These are phyloP conservation scores for Atkinsonella texensis DNA, from an alignment of 2,329 filamentous ascomycete species.

Conservation along the genomic window DNA sequence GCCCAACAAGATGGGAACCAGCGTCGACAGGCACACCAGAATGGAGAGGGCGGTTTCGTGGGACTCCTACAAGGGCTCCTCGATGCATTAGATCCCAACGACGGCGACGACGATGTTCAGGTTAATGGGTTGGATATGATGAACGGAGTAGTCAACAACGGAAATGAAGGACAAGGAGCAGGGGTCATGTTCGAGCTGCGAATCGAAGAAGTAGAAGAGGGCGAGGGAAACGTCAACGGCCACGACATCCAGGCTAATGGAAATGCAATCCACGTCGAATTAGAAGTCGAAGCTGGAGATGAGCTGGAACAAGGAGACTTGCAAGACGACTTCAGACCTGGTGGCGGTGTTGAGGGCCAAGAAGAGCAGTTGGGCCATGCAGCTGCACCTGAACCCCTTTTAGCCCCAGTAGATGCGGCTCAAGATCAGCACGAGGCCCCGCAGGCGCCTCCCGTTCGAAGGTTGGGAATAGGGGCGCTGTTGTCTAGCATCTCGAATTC, in stretches of 20 bases:
- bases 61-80: slow-evolving; percentile 25
- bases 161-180: slow-evolving; percentile 9
- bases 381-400: not conserved
- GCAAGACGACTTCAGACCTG: not conserved
- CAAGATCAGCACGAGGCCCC: slow-evolving; percentile 21
- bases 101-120: slow-evolving; percentile 13
- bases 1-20: slow-evolving; percentile 5
- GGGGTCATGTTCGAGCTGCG: slow-evolving; percentile 23
- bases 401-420: not conserved
- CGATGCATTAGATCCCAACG: slow-evolving; percentile 24
- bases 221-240: slow-evolving; percentile 19
- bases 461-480: slow-evolving; percentile 22
- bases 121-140: slow-evolving; percentile 9
- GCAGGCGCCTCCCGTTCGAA: slow-evolving; percentile 21
- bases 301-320: not conserved
- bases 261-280: slow-evolving; percentile 11
- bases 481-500: slow-evolving; percentile 35
- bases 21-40: not conserved
- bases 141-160: slow-evolving; percentile 9
- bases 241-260: slow-evolving; percentile 26
- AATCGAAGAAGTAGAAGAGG: slow-evolving; percentile 21
- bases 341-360: not conserved
- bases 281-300: not conserved
- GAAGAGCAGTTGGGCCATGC: not conserved
- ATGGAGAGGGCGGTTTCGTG: slow-evolving; percentile 20